Percentiles rank a stretch among this genome's conserved stretches.
Conservation (phyloP, 2,329 filamentous ascomycete genomes). For the Phialocephala sp. region DNA sequence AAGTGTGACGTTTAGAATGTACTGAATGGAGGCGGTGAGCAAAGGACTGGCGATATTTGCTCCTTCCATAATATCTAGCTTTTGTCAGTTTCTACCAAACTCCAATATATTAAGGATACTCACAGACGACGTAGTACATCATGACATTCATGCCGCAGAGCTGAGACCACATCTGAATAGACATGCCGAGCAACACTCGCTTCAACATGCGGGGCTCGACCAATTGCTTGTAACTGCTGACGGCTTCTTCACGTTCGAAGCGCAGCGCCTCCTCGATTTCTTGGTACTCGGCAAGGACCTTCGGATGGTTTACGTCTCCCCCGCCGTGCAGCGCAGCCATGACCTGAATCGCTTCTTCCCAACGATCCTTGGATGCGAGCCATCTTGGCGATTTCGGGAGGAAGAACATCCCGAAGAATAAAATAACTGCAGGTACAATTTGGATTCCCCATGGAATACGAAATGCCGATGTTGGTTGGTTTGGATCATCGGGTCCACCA, state of each 20-base stretch:
- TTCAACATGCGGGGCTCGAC: conserved; percentile 74
- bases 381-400: conserved; percentile 71
- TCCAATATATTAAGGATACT: conserved; percentile 12
- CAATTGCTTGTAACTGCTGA: conserved; percentile 73
- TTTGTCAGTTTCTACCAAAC: conserved; percentile 15
- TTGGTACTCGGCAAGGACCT: conserved; percentile 66
- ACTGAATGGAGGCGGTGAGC: conserved; percentile 71
- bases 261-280: conserved; percentile 76
- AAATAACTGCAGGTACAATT: conserved; percentile 58
- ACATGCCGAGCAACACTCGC: conserved; percentile 72
- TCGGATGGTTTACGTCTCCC: conserved; percentile 60
- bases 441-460: conserved; percentile 68
- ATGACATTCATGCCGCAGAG: conserved; percentile 77
- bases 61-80: conserved; percentile 69
- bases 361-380: conserved; percentile 70
- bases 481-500: conserved; percentile 54
- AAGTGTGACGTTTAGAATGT: conserved; percentile 80
- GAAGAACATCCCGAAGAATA: conserved; percentile 63
- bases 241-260: conserved; percentile 73
- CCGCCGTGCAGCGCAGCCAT: conserved; percentile 64
- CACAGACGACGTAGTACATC: conserved; percentile 73
- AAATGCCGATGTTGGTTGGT: conserved; percentile 60
- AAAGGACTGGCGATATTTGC: conserved; percentile 61
- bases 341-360: conserved; percentile 66
- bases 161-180: conserved; percentile 78